These are phyloP conservation scores for Globisporangium cylindrosporum DNA, from an alignment of 352 stramenopile species.

Conservation along the genomic window DNA sequence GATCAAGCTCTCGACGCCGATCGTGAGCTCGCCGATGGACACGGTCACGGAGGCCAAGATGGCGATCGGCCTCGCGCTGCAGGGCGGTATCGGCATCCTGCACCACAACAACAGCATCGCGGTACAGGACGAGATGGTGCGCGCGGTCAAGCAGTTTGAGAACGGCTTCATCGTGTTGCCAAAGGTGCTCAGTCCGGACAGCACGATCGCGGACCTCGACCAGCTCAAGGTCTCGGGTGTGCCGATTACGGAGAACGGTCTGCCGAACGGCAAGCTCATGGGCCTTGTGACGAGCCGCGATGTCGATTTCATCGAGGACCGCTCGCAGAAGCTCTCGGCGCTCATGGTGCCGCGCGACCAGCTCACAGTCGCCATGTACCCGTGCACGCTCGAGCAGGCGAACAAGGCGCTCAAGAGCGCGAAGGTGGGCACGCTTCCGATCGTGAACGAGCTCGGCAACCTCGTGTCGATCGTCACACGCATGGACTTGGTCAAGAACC, in stretches of 20 bases:
- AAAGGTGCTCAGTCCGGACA: constrained; percentile 90
- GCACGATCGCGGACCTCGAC: constrained; percentile 93
- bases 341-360: constrained; percentile 80
- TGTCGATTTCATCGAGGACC: constrained; percentile 96
- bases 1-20: constrained; percentile 92
- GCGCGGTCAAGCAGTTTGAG: constrained; percentile 96
- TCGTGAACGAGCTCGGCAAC: constrained; percentile 94
- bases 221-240: constrained; percentile 95
- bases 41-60: constrained; percentile 98
- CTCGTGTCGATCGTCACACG: constrained; percentile 97
- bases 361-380: constrained; percentile 90
- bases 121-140: constrained; percentile 91
- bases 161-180: constrained; percentile 99
- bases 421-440: constrained; percentile 99
- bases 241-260: constrained; percentile 96
- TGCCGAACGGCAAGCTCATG: constrained; percentile 93
- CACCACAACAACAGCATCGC: constrained; percentile 98
- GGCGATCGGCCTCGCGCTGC: constrained; percentile 98
- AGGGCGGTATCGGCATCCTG: constrained; percentile 98
- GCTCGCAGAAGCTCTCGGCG: constrained; percentile 46
- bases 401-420: constrained; percentile 96
- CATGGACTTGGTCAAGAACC: constrained; percentile 96
- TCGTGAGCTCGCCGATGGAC: constrained; percentile 99
- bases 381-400: constrained; percentile 92
- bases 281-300: constrained; percentile 98